Evolutionary conservation across 306 rosid species (phyloP).

Genomic region (Vigna mungo): DNA sequence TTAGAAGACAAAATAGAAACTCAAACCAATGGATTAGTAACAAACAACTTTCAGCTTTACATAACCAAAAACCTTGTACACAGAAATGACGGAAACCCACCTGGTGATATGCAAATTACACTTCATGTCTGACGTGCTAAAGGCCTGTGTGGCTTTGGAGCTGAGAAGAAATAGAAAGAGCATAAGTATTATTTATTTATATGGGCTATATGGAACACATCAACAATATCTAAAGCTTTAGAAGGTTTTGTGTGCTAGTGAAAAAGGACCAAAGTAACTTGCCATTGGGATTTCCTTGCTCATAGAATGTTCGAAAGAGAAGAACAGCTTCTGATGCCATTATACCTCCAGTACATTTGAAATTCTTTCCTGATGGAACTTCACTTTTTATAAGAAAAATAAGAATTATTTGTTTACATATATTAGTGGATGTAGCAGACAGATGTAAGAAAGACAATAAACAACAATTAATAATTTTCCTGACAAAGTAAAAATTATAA

Average conservation of each 20-base stretch:
- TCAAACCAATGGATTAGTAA: not conserved
- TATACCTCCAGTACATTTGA: constrained; percentile 86
- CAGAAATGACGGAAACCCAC: no score
- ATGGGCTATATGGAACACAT: not conserved
- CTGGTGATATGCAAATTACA: constrained; percentile 31
- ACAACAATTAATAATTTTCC: not conserved
- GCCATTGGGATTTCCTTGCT: constrained; percentile 98
- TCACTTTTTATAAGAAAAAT: constrained; percentile 50
- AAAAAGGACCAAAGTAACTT: constrained; percentile 29
- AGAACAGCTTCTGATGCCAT: constrained; percentile 90
- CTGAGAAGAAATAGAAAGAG: constrained; percentile 54
- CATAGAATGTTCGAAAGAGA: constrained; percentile 81
- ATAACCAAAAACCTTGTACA: constrained; percentile 33
- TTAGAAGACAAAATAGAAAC: not conserved
- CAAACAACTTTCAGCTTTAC: not conserved
- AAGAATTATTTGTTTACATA: constrained; percentile 16
- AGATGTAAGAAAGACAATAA: constrained; percentile 14
- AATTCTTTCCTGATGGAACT: constrained; percentile 54
- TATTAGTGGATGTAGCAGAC: not conserved
- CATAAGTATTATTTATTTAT: not conserved
- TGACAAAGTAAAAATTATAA: not conserved
- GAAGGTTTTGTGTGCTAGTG: constrained; percentile 7
- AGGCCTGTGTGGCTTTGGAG: constrained; percentile 94
- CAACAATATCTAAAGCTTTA: constrained; percentile 21
- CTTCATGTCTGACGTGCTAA: constrained; percentile 44